Conservation (phyloP, 257 asterid genomes). For the Solanum virginianum region DNA sequence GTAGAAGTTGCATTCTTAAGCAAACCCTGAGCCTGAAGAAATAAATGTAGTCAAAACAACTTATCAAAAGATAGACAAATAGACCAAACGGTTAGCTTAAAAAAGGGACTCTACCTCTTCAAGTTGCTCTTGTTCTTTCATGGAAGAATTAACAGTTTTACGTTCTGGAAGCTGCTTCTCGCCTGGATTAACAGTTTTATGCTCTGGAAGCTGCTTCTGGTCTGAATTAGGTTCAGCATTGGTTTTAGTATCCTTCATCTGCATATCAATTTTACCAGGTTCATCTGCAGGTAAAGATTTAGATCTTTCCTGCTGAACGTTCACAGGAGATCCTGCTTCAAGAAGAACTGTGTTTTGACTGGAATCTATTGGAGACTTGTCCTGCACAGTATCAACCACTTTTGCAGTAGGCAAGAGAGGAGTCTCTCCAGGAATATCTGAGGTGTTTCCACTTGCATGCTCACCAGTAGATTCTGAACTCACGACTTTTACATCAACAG, state of each 20-base stretch:
- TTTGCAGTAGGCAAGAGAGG: constrained; percentile 16
- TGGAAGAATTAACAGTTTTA: constrained; percentile 29
- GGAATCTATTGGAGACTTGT: constrained; percentile 30
- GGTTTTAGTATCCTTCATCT: constrained; percentile 22
- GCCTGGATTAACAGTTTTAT: constrained; percentile 23
- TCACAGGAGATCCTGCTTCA: constrained; percentile 23
- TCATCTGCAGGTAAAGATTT: constrained; percentile 28
- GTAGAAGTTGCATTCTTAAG: constrained; percentile 76
- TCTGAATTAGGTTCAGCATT: constrained; percentile 34
- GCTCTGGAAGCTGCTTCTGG: constrained; percentile 34
- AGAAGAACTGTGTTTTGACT: constrained; percentile 27
- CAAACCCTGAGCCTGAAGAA: constrained; percentile 87
- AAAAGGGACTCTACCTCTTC: constrained; percentile 61
- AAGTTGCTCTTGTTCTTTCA: constrained; percentile 73
- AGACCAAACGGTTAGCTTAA: neutral
- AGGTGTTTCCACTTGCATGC: constrained; percentile 14
- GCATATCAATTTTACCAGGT: constrained; percentile 23
- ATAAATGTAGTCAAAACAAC: constrained; percentile 15
- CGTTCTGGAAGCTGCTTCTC: constrained; percentile 32
- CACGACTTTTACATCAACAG: constrained; percentile 24
- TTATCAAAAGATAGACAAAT: neutral
- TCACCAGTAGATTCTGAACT: constrained; percentile 26
- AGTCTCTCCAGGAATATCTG: constrained; percentile 28
- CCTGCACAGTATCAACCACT: constrained; percentile 22
- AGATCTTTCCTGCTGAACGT: constrained; percentile 26